phyloP scores from a whole-genome alignment of 2,329 filamentous ascomycete genomes.

The Neonectria magnoliae region DNA sequence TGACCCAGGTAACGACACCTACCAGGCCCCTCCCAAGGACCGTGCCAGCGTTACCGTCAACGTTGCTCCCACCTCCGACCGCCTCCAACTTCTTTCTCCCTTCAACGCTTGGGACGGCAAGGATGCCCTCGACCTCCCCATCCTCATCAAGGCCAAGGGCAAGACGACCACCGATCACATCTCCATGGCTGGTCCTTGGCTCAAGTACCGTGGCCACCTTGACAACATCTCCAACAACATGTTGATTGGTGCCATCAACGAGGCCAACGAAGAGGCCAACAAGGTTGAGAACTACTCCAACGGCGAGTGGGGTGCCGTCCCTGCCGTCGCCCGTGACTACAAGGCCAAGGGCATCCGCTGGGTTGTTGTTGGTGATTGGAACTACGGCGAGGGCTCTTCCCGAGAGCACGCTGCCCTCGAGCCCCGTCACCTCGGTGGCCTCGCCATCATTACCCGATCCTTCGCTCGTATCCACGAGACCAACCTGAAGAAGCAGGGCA shows the following conservation, averaged over 20 bases:
- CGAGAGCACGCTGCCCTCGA: slow-evolving; percentile 98
- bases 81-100: slow-evolving; percentile 89
- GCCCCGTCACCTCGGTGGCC: slow-evolving; percentile 94
- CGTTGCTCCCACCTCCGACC: slow-evolving; percentile 89
- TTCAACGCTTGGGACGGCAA: slow-evolving; percentile 93
- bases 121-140: slow-evolving; percentile 84
- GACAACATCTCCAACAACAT: slow-evolving; percentile 99
- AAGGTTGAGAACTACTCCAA: slow-evolving; percentile 93
- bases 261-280: slow-evolving; percentile 96
- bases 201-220: slow-evolving; percentile 98
- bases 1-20: slow-evolving; percentile 91
- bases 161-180: slow-evolving; percentile 99
- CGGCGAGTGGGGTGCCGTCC: slow-evolving; percentile 86
- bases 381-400: slow-evolving; percentile 97
- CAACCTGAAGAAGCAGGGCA: slow-evolving; percentile 99
- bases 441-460: slow-evolving; percentile 93
- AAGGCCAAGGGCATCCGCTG: slow-evolving; percentile 96
- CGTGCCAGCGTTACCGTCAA: slow-evolving; percentile 78
- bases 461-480: slow-evolving; percentile 99
- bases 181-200: slow-evolving; percentile 94
- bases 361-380: slow-evolving; percentile 99
- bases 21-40: slow-evolving; percentile 91
- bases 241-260: slow-evolving; percentile 97
- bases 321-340: slow-evolving; percentile 95
- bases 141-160: slow-evolving; percentile 96